These are phyloP conservation scores for Diaporthe sp. DNA, from an alignment of 2,329 filamentous ascomycete genomes.

Conservation along the genomic window DNA sequence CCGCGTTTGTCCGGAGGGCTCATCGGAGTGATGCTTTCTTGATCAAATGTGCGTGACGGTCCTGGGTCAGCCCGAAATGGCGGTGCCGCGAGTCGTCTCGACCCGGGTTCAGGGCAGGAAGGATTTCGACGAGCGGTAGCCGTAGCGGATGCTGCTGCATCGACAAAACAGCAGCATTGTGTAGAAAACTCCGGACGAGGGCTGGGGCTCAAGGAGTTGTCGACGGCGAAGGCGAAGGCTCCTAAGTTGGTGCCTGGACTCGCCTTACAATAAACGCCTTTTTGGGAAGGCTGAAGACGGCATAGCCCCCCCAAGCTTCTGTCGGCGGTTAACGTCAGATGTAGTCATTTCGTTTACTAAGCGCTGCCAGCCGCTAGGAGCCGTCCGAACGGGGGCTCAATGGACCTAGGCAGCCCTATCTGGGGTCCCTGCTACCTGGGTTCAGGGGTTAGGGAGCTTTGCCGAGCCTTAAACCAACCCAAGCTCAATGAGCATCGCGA, in stretches of 20 bases:
- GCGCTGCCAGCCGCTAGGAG: constrained; percentile 5
- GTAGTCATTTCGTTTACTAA: constrained; percentile 16
- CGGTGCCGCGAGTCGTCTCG: constrained; percentile 4
- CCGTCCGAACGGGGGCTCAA: constrained; percentile 5
- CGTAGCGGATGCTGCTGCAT: constrained; percentile 24
- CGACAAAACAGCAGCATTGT: constrained; percentile 22
- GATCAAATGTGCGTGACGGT: not conserved
- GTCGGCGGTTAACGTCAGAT: constrained; percentile 17
- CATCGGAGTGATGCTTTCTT: constrained; percentile 15
- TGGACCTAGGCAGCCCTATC: not conserved
- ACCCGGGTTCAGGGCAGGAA: constrained; percentile 21
- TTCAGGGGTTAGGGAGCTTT: not conserved
- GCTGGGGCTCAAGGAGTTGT: not conserved
- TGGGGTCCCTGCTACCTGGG: not conserved
- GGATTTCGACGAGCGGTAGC: constrained; percentile 18
- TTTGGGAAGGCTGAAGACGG: constrained; percentile 26
- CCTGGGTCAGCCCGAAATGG: not conserved
- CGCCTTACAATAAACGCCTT: constrained; percentile 1
- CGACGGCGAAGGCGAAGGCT: not conserved
- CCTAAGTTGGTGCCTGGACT: constrained; percentile 29
- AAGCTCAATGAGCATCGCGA: not conserved
- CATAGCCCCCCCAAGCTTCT: constrained; percentile 5
- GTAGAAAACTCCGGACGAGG: not conserved
- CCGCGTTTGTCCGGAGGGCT: constrained; percentile 41
- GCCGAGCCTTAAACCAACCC: not conserved